Percentiles rank a stretch among this genome's conserved stretches.
These are phyloP conservation scores for Suhomyces anneliseae DNA, from an alignment of 1,139 yeast species.

Conservation along the genomic window DNA sequence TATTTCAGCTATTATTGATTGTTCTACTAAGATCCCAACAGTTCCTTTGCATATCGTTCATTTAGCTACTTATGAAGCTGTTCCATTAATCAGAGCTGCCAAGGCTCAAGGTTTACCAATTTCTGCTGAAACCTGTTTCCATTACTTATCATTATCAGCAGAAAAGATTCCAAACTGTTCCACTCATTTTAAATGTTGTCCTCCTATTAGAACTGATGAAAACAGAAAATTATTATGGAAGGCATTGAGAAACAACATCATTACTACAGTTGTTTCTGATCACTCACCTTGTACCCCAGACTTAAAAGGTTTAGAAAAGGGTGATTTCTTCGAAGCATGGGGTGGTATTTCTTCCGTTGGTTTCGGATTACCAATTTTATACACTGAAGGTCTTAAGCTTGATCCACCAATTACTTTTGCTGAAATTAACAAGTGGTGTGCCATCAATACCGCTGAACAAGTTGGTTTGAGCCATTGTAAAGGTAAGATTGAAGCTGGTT, in stretches of 20 bases:
- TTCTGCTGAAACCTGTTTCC: slow-evolving; percentile 92
- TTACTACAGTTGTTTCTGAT: slow-evolving; percentile 89
- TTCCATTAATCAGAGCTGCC: slow-evolving; percentile 71
- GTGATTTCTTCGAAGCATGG: slow-evolving; percentile 93
- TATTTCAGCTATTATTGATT: slow-evolving; percentile 63
- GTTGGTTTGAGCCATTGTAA: slow-evolving; percentile 73
- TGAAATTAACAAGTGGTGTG: slow-evolving; percentile 77
- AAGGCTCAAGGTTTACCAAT: slow-evolving; percentile 56
- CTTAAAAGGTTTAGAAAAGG: slow-evolving; percentile 73
- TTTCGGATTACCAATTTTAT: slow-evolving; percentile 76
- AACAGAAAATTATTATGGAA: slow-evolving; percentile 76
- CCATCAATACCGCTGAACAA: slow-evolving; percentile 80
- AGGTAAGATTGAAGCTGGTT: slow-evolving; percentile 70
- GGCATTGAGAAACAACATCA: slow-evolving; percentile 62
- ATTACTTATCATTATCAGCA: slow-evolving; percentile 74
- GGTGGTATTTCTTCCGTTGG: slow-evolving; percentile 97
- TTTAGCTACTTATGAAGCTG: slow-evolving; percentile 78
- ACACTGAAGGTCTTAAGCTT: slow-evolving; percentile 67
- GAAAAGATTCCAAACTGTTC: slow-evolving; percentile 73
- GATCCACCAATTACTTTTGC: slow-evolving; percentile 53
- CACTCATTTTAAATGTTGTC: slow-evolving; percentile 90
- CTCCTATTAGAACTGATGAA: slow-evolving; percentile 78
- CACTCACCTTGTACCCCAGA: slow-evolving; percentile 97
- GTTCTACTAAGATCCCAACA: slow-evolving; percentile 59
- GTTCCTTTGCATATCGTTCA: slow-evolving; percentile 87